Evolutionary conservation across 73 alveolate genomes (phyloP).

Genomic region (Paramecium pentaurelia): DNA sequence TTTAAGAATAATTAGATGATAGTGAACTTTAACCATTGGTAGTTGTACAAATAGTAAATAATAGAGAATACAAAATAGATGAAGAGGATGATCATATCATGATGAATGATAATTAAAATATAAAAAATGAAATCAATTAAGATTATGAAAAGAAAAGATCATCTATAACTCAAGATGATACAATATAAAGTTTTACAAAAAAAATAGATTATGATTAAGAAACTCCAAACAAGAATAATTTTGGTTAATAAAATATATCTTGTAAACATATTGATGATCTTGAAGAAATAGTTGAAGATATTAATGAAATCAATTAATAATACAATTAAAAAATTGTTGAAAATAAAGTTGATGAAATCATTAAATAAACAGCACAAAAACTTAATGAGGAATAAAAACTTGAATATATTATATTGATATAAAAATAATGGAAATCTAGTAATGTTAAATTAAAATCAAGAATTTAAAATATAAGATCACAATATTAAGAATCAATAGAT

Average conservation of each 20-base stretch:
- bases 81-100: background rate
- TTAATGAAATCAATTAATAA: background rate
- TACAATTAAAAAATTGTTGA: background rate
- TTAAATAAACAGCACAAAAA: background rate
- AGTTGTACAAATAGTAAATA: background rate
- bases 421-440: background rate
- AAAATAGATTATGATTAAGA: background rate
- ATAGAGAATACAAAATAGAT: background rate
- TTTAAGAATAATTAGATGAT: background rate
- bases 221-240: background rate
- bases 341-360: background rate
- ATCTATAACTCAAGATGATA: background rate
- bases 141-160: background rate
- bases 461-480: background rate
- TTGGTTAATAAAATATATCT: background rate
- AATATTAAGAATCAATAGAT: background rate
- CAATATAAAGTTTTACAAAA: background rate
- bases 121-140: background rate
- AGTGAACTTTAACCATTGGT: slow-evolving; percentile 22
- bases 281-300: background rate
- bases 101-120: no score
- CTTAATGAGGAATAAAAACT: background rate
- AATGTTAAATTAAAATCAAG: background rate
- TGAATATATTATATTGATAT: background rate
- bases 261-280: background rate